Percentiles rank a stretch among this genome's conserved stretches.
phyloP scores from a whole-genome alignment of 306 rosid species.

The Prunus mira region DNA sequence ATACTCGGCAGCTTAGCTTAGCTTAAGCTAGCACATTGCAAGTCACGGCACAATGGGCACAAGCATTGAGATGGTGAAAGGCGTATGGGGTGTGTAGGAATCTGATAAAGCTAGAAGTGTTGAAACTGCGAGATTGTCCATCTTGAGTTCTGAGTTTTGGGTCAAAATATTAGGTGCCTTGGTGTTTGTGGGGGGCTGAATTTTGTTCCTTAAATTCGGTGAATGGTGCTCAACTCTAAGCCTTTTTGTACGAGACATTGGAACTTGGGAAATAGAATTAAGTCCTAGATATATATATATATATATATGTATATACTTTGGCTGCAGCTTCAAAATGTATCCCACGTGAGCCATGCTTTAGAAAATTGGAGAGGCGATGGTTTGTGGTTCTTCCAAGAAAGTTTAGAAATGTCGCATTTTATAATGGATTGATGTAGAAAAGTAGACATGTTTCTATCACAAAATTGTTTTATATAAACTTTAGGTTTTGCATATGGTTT shows the following conservation, averaged over 20 bases:
- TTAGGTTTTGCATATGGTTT: too few species aligned
- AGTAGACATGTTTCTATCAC: not conserved
- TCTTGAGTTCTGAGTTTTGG: not conserved
- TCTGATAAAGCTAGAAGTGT: slow-evolving; percentile 2
- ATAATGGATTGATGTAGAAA: not conserved
- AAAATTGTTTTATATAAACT: too few species aligned
- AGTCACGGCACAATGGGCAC: slow-evolving; percentile 41
- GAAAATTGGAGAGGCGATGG: slow-evolving; percentile 16
- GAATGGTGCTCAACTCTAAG: slow-evolving; percentile 19
- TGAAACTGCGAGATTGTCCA: not conserved
- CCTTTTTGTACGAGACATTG: slow-evolving; percentile 17
- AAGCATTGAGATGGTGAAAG: slow-evolving; percentile 14
- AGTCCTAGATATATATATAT: slow-evolving; percentile 5
- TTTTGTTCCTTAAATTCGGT: slow-evolving; percentile 18
- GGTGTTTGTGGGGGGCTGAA: slow-evolving; percentile 16
- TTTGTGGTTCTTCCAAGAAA: slow-evolving; percentile 18
- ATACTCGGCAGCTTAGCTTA: not conserved
- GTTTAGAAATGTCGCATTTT: not conserved
- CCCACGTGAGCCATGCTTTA: slow-evolving; percentile 27
- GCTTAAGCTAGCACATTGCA: slow-evolving; percentile 23
- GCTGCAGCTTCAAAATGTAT: slow-evolving; percentile 1
- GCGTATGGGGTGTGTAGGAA: slow-evolving; percentile 17
- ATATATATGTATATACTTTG: not conserved
- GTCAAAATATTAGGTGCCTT: slow-evolving; percentile 21
- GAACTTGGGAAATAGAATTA: slow-evolving; percentile 18